These are phyloP conservation scores for Backusella liffmaniae DNA, from an alignment of 192 early-diverging fungal species.

Conservation along the genomic window DNA sequence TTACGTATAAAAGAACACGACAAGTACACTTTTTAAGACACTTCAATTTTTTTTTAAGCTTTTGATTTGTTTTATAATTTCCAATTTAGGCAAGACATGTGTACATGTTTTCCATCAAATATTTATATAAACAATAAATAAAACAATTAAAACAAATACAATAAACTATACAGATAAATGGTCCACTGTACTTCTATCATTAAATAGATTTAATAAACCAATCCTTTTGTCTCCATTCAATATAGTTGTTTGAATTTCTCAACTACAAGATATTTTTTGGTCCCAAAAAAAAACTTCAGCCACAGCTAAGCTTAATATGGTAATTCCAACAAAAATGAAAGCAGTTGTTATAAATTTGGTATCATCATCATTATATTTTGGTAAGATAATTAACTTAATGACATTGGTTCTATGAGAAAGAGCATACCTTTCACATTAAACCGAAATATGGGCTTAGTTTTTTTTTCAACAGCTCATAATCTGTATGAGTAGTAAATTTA, in stretches of 20 bases:
- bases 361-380: no score
- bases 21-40: neutral
- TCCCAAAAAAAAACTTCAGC: neutral
- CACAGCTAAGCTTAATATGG: neutral
- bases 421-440: no score
- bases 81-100: neutral
- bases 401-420: no score
- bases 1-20: neutral
- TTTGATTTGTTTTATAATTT: neutral
- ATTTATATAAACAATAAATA: neutral
- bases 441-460: no score
- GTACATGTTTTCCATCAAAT: neutral
- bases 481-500: no score
- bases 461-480: no score
- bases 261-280: neutral
- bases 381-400: no score
- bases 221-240: neutral
- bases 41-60: neutral
- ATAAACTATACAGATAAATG: neutral
- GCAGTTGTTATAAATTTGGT: no score
- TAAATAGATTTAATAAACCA: neutral
- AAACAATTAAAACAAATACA: conserved; percentile 2
- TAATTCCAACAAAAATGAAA: neutral
- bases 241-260: neutral
- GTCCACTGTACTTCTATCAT: neutral